Conservation (phyloP, 2,329 filamentous ascomycete genomes). For the Ceratocystis ficicola region DNA sequence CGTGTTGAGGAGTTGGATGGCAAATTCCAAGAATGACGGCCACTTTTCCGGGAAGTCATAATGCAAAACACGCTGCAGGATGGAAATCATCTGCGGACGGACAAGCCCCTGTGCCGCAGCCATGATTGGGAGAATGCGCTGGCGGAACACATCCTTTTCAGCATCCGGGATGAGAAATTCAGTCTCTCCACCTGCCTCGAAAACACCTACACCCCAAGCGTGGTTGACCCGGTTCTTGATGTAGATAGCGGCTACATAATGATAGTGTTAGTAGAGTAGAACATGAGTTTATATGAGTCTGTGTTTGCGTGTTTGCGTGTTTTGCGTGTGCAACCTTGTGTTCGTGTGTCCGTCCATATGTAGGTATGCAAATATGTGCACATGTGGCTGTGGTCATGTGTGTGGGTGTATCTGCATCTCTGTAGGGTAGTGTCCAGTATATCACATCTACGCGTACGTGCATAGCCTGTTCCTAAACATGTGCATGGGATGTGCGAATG, state of each 20-base stretch:
- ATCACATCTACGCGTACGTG: too few relatives aligned
- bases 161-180: slow-evolving; percentile 71
- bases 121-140: slow-evolving; percentile 79
- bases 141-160: slow-evolving; percentile 76
- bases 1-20: slow-evolving; percentile 73
- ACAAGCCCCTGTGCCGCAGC: slow-evolving; percentile 68
- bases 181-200: slow-evolving; percentile 55
- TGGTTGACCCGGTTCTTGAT: slow-evolving; percentile 94
- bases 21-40: slow-evolving; percentile 90
- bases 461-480: too few relatives aligned
- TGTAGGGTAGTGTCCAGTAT: too few relatives aligned
- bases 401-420: too few relatives aligned
- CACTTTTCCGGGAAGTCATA: slow-evolving; percentile 90
- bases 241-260: slow-evolving; percentile 73
- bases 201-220: slow-evolving; percentile 72
- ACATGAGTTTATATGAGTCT: too few relatives aligned
- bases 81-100: slow-evolving; percentile 83
- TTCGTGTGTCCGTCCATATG: too few relatives aligned
- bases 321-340: too few relatives aligned
- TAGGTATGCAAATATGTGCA: too few relatives aligned
- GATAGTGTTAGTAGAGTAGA: background rate
- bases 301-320: too few relatives aligned
- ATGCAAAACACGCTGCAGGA: slow-evolving; percentile 90
- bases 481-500: too few relatives aligned
- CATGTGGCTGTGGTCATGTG: too few relatives aligned